Conservation (phyloP, 2,329 filamentous ascomycete genomes). For the Calycina herbarum region DNA sequence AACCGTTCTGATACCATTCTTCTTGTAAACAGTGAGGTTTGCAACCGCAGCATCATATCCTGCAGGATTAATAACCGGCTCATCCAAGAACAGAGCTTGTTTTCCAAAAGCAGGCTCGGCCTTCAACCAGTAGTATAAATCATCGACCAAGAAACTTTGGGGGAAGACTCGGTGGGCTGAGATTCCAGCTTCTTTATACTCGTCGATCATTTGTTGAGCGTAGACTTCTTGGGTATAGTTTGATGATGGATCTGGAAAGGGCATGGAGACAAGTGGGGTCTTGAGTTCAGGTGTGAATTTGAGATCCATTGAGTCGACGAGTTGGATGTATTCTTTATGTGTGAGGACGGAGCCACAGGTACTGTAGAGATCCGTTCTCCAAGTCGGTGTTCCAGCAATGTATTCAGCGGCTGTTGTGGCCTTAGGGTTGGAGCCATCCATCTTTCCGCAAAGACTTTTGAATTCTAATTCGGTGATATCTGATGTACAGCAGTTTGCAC, state of each 20-base stretch:
- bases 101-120: constrained; percentile 23
- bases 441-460: constrained; percentile 25
- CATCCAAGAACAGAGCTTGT: constrained; percentile 28
- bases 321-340: constrained; percentile 24
- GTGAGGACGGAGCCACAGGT: constrained; percentile 27
- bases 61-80: constrained; percentile 19
- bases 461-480: constrained; percentile 27
- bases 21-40: constrained; percentile 17
- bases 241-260: constrained; percentile 18
- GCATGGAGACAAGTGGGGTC: constrained; percentile 25
- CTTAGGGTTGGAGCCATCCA: constrained; percentile 26
- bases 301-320: constrained; percentile 23
- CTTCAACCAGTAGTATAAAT: constrained; percentile 28
- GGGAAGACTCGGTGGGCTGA: constrained; percentile 21
- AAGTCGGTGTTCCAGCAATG: constrained; percentile 22
- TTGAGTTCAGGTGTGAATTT: constrained; percentile 30
- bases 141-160: constrained; percentile 22
- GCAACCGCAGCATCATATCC: constrained; percentile 12
- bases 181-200: constrained; percentile 23
- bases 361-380: constrained; percentile 26
- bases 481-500: constrained; percentile 26
- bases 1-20: constrained; percentile 24
- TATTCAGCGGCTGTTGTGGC: constrained; percentile 25
- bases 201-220: constrained; percentile 26
- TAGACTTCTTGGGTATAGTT: constrained; percentile 29